Evolutionary conservation across 2,329 filamentous ascomycete genomes (phyloP).

Genomic region (Aspergillus sp.): DNA sequence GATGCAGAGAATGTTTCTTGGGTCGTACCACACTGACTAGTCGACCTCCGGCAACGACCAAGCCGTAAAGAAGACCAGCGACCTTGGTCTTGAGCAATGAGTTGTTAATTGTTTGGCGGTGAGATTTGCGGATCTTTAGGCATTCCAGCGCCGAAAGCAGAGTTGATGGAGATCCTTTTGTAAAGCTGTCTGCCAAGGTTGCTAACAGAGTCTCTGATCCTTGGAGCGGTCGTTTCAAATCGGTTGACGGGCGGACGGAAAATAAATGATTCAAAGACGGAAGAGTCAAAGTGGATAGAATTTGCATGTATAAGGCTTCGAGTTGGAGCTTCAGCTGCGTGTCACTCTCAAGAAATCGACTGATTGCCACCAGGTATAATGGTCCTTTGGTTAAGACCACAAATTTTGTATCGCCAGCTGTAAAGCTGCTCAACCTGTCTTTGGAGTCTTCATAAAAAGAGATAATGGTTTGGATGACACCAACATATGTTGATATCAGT

Average conservation of each 20-base stretch:
- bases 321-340: conserved; percentile 82
- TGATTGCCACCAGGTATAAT: conserved; percentile 91
- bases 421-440: conserved; percentile 78
- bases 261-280: conserved; percentile 86
- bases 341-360: conserved; percentile 88
- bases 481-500: conserved; percentile 89
- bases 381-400: conserved; percentile 82
- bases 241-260: conserved; percentile 85
- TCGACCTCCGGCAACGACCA: conserved; percentile 87
- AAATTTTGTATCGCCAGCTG: conserved; percentile 81
- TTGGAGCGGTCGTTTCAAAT: conserved; percentile 83
- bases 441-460: conserved; percentile 86
- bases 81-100: conserved; percentile 76
- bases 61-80: conserved; percentile 81
- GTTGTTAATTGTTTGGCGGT: conserved; percentile 82
- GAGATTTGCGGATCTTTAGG: conserved; percentile 83
- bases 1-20: conserved; percentile 91
- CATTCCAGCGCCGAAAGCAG: conserved; percentile 90
- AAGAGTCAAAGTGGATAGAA: conserved; percentile 88
- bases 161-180: conserved; percentile 83
- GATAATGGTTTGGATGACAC: conserved; percentile 94
- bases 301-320: conserved; percentile 96
- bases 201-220: conserved; percentile 90
- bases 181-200: conserved; percentile 91
- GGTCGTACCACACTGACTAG: conserved; percentile 94